Percentiles rank a stretch among this genome's conserved stretches.
Conservation (phyloP, 257 asterid genomes). For the Penstemon eatonii region DNA sequence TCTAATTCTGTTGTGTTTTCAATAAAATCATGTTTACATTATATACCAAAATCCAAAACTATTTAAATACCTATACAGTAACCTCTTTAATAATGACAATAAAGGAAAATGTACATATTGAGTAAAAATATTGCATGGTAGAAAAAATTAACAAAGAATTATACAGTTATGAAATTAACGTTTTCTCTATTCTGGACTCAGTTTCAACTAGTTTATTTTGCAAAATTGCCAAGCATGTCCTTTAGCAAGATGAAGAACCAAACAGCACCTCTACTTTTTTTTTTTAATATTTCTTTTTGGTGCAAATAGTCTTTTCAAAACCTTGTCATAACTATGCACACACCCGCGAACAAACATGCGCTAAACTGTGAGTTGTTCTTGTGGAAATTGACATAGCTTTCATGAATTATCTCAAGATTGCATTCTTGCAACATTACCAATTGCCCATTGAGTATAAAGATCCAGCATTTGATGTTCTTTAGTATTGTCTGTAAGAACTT, state of each 20-base stretch:
- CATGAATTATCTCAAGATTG: not conserved
- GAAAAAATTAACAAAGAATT: not conserved
- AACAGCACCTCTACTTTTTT: not conserved
- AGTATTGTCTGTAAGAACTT: not conserved
- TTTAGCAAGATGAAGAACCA: slow-evolving; percentile 4
- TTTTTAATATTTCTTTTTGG: too few relatives aligned
- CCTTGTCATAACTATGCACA: not conserved
- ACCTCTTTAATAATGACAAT: not conserved
- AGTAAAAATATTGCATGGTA: not conserved
- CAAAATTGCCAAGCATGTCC: not conserved
- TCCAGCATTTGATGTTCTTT: slow-evolving; percentile 9
- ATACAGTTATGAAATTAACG: not conserved
- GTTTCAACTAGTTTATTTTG: not conserved
- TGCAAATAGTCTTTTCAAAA: not conserved
- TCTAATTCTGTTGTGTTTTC: too few relatives aligned
- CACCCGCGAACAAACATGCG: not conserved
- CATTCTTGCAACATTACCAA: slow-evolving; percentile 7
- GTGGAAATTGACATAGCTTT: slow-evolving; percentile 1
- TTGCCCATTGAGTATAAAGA: not conserved
- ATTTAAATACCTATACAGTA: too few relatives aligned
- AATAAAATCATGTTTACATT: too few relatives aligned
- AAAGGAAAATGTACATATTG: not conserved
- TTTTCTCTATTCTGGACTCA: not conserved
- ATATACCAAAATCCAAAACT: too few relatives aligned
- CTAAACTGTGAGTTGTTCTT: not conserved